Conservation (phyloP, 73 alveolate species). For the Blepharisma stoltei region DNA sequence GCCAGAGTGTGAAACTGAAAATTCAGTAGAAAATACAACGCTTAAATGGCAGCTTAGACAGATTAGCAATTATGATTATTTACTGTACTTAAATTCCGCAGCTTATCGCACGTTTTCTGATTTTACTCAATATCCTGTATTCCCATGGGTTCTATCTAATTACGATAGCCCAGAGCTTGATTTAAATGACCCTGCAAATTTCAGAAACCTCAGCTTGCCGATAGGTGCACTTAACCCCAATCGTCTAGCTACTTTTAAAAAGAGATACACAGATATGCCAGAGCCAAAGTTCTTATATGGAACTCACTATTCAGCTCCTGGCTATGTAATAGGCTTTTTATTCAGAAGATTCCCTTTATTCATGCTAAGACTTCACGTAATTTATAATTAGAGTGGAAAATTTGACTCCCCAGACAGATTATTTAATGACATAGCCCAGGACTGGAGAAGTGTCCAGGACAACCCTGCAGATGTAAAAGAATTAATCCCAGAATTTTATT, state of each 20-base stretch:
- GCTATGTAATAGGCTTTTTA: conserved; percentile 95
- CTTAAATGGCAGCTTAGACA: conserved; percentile 91
- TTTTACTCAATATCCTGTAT: conserved; percentile 98
- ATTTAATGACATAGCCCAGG: conserved; percentile 85
- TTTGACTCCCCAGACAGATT: conserved; percentile 97
- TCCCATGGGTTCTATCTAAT: conserved; percentile 96
- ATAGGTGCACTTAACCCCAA: conserved; percentile 95
- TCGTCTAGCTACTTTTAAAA: conserved; percentile 76
- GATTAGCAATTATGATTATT: conserved; percentile 84
- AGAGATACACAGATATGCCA: conserved; percentile 48
- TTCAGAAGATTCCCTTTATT: conserved; percentile 88
- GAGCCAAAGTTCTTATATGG: conserved; percentile 95
- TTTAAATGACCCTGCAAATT: conserved; percentile 60
- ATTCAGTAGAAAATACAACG: conserved; percentile 77
- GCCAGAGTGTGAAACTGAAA: conserved; percentile 78
- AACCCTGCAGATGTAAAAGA: conserved; percentile 94
- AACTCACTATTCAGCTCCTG: conserved; percentile 99
- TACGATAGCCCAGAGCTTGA: conserved; percentile 53
- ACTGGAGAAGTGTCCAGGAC: conserved; percentile 77
- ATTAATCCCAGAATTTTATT: conserved; percentile 93
- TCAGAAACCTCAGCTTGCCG: conserved; percentile 95
- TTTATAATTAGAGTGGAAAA: conserved; percentile 68
- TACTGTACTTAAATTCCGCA: conserved; percentile 82
- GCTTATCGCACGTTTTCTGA: conserved; percentile 90
- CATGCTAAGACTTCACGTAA: conserved; percentile 89